A percentile compares a stretch with the other conserved stretches of the same genome.
Conservation (phyloP, 2,329 filamentous ascomycete species). For the Arthrobotrys sinensis region DNA sequence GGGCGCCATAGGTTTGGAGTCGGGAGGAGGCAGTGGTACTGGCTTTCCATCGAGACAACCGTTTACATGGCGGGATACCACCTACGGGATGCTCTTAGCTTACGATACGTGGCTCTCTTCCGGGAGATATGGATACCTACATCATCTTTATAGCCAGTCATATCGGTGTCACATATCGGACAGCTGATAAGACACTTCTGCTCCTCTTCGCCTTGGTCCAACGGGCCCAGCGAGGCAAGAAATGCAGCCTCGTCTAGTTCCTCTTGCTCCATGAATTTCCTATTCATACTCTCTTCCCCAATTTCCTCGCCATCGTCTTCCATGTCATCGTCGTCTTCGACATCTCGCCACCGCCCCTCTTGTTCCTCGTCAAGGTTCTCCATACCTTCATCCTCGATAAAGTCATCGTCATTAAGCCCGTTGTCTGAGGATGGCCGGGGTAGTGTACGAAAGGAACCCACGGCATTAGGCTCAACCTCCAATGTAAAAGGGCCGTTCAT, state of each 20-base stretch:
- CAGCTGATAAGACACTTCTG: constrained; percentile 61
- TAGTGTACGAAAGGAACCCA: not conserved
- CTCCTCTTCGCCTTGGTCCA: constrained; percentile 66
- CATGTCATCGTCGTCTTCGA: constrained; percentile 68
- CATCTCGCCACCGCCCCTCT: constrained; percentile 54
- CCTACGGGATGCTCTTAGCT: constrained; percentile 76
- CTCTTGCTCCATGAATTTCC: constrained; percentile 83
- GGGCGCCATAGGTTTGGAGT: constrained; percentile 63
- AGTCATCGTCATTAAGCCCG: constrained; percentile 38
- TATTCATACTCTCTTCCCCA: constrained; percentile 69
- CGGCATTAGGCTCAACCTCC: constrained; percentile 1
- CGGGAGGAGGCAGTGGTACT: constrained; percentile 71
- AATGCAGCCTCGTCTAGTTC: constrained; percentile 73
- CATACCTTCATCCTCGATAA: constrained; percentile 59
- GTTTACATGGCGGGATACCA: constrained; percentile 89
- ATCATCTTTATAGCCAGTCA: constrained; percentile 63
- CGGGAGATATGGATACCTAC: constrained; percentile 60
- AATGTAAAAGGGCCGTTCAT: constrained; percentile 13
- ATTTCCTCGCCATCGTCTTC: constrained; percentile 76
- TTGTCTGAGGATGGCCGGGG: not conserved
- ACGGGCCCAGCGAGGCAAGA: constrained; percentile 71
- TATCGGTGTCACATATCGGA: constrained; percentile 61
- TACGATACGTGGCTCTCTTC: constrained; percentile 69
- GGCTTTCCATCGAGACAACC: constrained; percentile 88
- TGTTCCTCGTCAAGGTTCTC: constrained; percentile 60